Evolutionary conservation across 352 stramenopile genomes (phyloP), one percentile per base, ranked within the genome.

Genomic region (Blastocystis sp.): DNA sequence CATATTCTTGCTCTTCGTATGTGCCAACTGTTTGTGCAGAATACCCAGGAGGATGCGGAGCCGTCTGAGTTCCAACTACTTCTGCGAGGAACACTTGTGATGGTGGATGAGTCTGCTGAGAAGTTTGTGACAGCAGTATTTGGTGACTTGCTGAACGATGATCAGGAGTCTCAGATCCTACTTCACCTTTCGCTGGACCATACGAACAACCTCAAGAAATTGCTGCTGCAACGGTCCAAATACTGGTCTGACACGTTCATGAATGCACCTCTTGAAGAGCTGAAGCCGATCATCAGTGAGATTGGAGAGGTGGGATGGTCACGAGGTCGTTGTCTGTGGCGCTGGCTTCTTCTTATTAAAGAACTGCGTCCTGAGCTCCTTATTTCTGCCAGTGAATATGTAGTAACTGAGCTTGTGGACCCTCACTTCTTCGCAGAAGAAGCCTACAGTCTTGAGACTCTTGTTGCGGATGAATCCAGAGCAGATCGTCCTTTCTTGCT

Each of bases 1-100:
- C 95, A 99, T n/a, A 97, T 98, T 90, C 98, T 99, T 92, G 95
- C 96, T 11, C 87, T 99, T 54, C 93, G 97, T 18, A 92, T 99
- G 69, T 96, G 96, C 39, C 95, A 91, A 39, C 87, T 95, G 30
- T 93, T 90, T 39, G 91, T 90, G 9, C 90, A 90, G 5, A 90
- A 94, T 78, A 85, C 90, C 54, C 89, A 79, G 18, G 54, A 92
- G 39, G 90, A 93, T 8, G 70, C 93, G 20, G 91, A 91, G 13
- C 92, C 91, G 26, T 91, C 91, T 18, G 92, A 96, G 90, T 90
- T 95, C 26, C 94, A 98, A 79, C 93, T 95, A n/a, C 91, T 98
- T 34, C 81, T 94, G n/a, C 94, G 95, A 39, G 87, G 90, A 3
- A 64, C 87, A 47, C 43, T 91, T 90, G 64, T 91, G 90, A 90